phyloP scores from a whole-genome alignment of 805 yeast species.

The Pachysolen tannophilus region DNA sequence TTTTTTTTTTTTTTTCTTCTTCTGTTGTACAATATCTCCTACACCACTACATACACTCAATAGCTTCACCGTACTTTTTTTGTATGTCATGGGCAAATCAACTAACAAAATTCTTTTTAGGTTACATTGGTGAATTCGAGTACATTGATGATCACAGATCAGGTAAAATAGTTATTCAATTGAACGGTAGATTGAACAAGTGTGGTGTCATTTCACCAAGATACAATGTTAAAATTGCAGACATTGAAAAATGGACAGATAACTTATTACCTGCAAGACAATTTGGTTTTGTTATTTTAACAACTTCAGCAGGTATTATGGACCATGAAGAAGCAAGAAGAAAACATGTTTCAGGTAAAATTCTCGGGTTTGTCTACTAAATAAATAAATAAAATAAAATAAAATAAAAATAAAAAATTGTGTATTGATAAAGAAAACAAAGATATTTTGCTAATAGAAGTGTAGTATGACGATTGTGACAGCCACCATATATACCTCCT shows the following conservation, averaged over 20 bases:
- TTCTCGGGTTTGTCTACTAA: conserved; percentile 96
- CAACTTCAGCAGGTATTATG: conserved; percentile 99
- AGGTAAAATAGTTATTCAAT: conserved; percentile 94
- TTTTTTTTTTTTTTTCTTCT: neutral
- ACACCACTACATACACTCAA: conserved; percentile 10
- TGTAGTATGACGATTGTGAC: too few species aligned
- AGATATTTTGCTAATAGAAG: too few species aligned
- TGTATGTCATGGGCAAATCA: conserved; percentile 29
- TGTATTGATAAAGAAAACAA: too few species aligned
- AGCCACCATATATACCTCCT: too few species aligned
- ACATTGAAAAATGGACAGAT: conserved; percentile 98
- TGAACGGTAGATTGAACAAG: conserved; percentile 98
- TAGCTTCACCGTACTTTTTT: conserved; percentile 28
- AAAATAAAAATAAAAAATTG: conserved; percentile 32
- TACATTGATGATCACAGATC: conserved; percentile 99
- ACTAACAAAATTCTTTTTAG: conserved; percentile 25
- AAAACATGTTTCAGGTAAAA: conserved; percentile 99
- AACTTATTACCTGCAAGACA: conserved; percentile 99
- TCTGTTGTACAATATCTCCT: neutral
- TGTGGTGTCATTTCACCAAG: conserved; percentile 99
- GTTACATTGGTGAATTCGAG: conserved; percentile 97
- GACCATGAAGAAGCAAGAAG: conserved; percentile 99
- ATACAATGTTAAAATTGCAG: conserved; percentile 93
- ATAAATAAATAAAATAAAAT: too few species aligned
- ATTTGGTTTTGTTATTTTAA: conserved; percentile 95